Evolutionary conservation across 257 asterid genomes (phyloP), one percentile per base, ranked within the genome.

Genomic region (Linderniella brevidens): DNA sequence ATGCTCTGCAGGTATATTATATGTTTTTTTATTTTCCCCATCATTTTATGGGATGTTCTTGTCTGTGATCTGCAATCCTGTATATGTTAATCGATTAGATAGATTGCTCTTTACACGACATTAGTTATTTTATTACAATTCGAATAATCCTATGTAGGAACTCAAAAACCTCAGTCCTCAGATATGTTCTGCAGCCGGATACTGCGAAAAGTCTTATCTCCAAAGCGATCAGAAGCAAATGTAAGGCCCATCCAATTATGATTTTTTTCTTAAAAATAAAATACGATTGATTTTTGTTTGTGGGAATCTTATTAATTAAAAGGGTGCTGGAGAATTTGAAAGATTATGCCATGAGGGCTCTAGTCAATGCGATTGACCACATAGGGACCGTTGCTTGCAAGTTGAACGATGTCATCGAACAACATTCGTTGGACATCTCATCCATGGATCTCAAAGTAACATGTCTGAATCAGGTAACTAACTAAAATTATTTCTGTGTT

Each of bases 331-430:
- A 80, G 66, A 83, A 83, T 68, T 74, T 88, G 63, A 88, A 83
- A 77, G 95, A 78, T 60, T 88, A 88, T 67, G 83, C 97, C 19
- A 77, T 78, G 37, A 66, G 79, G 48, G 97, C 97, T 52, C 81
- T 88, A 37, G 97, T 88, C 64, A 88, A 88, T 60, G 92, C 93
- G 37, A 81, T 88, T 35, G 97, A 83, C 69, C 97, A 83, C 68
- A 78, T 88, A 41, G 97, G 97, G 19, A 83, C 97, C 12, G 97
- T 83, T 64, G 72, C 97, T 17, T 88, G 67, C 74, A 88, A 88
- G 63, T 69, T 88, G 67, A 83, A 78, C 49, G 86, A 83, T 60
- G 61, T 83, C 48, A 63, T 88, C 58, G 97, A 80, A 53, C 92
- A 88, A 50, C 92, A 88, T 57, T 56, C 78, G 40, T 5, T 58